phyloP scores from a whole-genome alignment of 2,329 filamentous ascomycete species.

The Blastomyces silverae region DNA sequence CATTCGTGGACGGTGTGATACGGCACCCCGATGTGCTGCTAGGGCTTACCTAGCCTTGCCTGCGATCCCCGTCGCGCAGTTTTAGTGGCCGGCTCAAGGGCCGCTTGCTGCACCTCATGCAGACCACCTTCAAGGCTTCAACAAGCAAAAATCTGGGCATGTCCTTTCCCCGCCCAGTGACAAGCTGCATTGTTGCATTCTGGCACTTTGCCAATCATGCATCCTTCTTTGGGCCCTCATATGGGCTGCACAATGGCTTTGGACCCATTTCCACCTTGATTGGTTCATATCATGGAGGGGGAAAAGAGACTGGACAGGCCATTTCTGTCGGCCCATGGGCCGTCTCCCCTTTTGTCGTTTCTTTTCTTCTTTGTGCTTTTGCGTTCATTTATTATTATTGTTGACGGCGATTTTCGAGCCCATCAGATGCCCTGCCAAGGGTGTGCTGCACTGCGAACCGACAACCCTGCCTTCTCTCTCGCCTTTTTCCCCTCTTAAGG shows the following conservation, averaged over 20 bases:
- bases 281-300: constrained; percentile 6
- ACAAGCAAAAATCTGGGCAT: constrained; percentile 1
- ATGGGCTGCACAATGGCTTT: constrained; percentile 1
- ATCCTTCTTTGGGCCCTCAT: neutral
- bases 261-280: neutral
- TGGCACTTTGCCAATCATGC: neutral
- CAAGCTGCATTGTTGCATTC: constrained; percentile 7
- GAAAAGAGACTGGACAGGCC: neutral
- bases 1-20: constrained; percentile 8
- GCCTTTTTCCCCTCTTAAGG: constrained; percentile 10
- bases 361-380: neutral
- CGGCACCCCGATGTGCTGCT: neutral
- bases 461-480: constrained; percentile 3
- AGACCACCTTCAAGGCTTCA: neutral
- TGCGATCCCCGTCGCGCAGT: constrained; percentile 7
- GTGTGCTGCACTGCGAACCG: constrained; percentile 5
- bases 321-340: neutral
- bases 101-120: neutral
- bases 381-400: neutral
- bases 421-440: constrained; percentile 7
- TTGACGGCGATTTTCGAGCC: constrained; percentile 8
- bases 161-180: constrained; percentile 8
- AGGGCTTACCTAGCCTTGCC: neutral
- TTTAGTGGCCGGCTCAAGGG: constrained; percentile 9
- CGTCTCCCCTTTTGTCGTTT: neutral